Base-by-base conservation (phyloP, 2,329 filamentous ascomycete genomes). In the Penicillium sumatraense region DNA sequence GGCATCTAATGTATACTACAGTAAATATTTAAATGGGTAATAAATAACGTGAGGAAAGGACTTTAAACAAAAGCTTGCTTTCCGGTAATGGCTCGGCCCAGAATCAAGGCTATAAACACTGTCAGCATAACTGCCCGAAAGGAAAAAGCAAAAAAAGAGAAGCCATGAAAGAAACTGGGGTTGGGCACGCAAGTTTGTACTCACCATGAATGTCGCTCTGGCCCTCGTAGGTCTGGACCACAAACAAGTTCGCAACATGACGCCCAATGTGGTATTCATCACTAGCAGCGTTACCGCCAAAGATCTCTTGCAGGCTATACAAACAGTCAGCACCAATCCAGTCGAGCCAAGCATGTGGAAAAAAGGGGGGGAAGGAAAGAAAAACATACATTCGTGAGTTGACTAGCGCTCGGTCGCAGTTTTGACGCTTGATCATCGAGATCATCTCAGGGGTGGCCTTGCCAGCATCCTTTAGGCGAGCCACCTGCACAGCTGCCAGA, bases 161-260 rank as follows among this genome's bases (percentile, higher is more conserved):
- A 48, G 33, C 16, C 47, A 82, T 83, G 40, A 51, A 57, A 72
- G 61, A 75, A 72, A 10, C 10, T 38, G 13, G 58, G 65, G 52
- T 59, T 61, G 53, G 56, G 42, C 48, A 53, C 27, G 14, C 31
- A 49, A 38, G 5, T 29, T 13, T 31, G 29, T 14, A 85, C 89
- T 83, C 78, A 93, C 91, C 86, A 75, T 98, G 95, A 72, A 98
- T 98, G 76, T 98, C 95, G 71, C 93, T 97, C 78, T 98, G 95
- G 20, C 95, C 95, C 78, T 99, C 95, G 67, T 99, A 99, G 1
- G 93, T 98, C 79, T 98, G 93, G 51, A 93, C 96, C 50, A 99
- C 95, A 75, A 96, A 99, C 61, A 99, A 75, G 74, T 99, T 99
- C 53, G 93, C 89, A 56, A 97, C 95, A 78, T 98, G 95, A 61